Percentiles rank a stretch among this genome's conserved stretches.
Conservation (phyloP, 1,284 basidiomycete genomes). For the Heterobasidion irregulare region DNA sequence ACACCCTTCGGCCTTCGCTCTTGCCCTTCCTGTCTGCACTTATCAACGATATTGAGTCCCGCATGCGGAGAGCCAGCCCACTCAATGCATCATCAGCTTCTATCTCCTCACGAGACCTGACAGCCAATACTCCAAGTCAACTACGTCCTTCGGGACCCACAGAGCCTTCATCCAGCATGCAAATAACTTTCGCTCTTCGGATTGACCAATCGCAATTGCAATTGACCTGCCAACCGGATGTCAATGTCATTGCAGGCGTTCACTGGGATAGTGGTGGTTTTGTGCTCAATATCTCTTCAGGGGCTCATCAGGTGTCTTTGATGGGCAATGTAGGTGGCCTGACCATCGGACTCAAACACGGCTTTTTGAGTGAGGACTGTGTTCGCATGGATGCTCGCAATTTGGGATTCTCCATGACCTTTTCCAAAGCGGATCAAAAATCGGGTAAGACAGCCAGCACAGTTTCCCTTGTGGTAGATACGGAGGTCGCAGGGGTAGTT, state of each 20-base stretch:
- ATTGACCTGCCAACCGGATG: conserved; percentile 81
- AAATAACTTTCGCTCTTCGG: conserved; percentile 76
- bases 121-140: conserved; percentile 1
- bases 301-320: conserved; percentile 61
- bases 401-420: conserved; percentile 64
- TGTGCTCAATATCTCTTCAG: conserved; percentile 67
- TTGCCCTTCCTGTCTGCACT: conserved; percentile 79
- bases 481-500: conserved; percentile 65
- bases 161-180: conserved; percentile 38
- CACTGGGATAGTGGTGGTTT: conserved; percentile 93
- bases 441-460: conserved; percentile 37
- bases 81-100: conserved; percentile 16
- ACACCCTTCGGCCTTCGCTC: conserved; percentile 72
- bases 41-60: conserved; percentile 53
- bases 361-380: conserved; percentile 75
- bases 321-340: conserved; percentile 76
- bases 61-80: conserved; percentile 38
- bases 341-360: conserved; percentile 71
- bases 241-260: conserved; percentile 78
- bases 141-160: conserved; percentile 3
- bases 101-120: conserved; percentile 11
- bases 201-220: conserved; percentile 84
- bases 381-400: conserved; percentile 69
- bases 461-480: conserved; percentile 66
- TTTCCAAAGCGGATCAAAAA: conserved; percentile 40